Conservation (phyloP, 1,139 yeast species). For the Pneumocystis jirovecii region DNA sequence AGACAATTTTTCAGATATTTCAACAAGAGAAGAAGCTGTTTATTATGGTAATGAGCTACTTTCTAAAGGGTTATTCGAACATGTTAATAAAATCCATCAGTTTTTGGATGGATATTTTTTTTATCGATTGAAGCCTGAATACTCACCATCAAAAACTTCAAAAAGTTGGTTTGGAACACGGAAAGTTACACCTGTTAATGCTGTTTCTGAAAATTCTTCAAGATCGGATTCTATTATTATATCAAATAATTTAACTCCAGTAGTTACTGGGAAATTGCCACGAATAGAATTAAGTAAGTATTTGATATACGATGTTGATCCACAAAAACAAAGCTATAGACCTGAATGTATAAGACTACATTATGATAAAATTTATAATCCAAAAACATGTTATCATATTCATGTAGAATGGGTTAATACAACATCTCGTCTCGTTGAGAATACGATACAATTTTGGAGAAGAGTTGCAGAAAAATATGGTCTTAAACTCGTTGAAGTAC, state of each 20-base stretch:
- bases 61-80: slow-evolving; percentile 57
- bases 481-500: slow-evolving; percentile 73
- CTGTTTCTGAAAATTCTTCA: neutral
- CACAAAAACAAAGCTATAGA: slow-evolving; percentile 51
- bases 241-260: slow-evolving; percentile 1
- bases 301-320: slow-evolving; percentile 63
- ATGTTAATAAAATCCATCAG: slow-evolving; percentile 69
- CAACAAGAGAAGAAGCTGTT: slow-evolving; percentile 68
- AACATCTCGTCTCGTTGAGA: slow-evolving; percentile 79
- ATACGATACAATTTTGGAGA: slow-evolving; percentile 66
- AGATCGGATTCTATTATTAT: slow-evolving; percentile 1
- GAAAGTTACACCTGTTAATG: slow-evolving; percentile 7
- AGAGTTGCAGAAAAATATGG: slow-evolving; percentile 80
- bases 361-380: slow-evolving; percentile 83
- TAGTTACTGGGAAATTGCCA: neutral
- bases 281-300: slow-evolving; percentile 35
- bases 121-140: slow-evolving; percentile 54
- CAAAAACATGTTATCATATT: slow-evolving; percentile 86
- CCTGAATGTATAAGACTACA: slow-evolving; percentile 73
- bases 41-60: slow-evolving; percentile 62
- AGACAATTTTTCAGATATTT: slow-evolving; percentile 63
- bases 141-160: slow-evolving; percentile 20
- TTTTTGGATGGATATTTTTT: slow-evolving; percentile 88
- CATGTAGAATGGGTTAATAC: slow-evolving; percentile 87
- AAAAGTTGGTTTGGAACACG: slow-evolving; percentile 11